Percentiles rank a stretch among this genome's conserved stretches.
Conservation (phyloP, 148 eudicot genomes). For the Vaccinium myrtillus region DNA sequence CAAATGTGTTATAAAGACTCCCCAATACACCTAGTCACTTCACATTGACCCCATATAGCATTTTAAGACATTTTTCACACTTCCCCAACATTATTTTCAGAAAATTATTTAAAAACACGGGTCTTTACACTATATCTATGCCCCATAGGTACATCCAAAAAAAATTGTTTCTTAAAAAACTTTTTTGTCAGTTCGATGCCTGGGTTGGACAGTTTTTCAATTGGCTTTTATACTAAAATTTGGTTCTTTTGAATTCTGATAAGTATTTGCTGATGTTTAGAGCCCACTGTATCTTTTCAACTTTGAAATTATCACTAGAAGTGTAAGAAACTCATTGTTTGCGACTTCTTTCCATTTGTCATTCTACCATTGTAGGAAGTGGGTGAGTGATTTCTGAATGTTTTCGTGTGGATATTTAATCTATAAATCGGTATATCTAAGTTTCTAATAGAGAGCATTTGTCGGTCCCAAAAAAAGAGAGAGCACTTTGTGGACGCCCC, state of each 20-base stretch:
- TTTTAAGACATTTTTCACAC: too few relatives aligned
- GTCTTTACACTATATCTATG: slow-evolving; percentile 21
- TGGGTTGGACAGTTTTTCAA: neutral
- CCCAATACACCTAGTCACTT: too few relatives aligned
- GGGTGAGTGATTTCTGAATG: too few relatives aligned
- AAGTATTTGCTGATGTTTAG: neutral
- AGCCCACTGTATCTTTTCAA: neutral
- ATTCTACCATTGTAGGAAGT: too few relatives aligned
- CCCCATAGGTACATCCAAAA: slow-evolving; percentile 33
- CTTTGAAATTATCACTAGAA: neutral
- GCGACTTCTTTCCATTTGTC: neutral
- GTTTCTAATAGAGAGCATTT: neutral
- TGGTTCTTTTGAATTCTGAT: neutral
- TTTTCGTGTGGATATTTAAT: too few relatives aligned
- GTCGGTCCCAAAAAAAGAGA: too few relatives aligned
- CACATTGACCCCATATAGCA: too few relatives aligned
- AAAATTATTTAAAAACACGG: too few relatives aligned
- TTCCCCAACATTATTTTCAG: too few relatives aligned
- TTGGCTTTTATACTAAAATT: neutral
- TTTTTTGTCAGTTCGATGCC: neutral
- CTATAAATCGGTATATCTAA: neutral
- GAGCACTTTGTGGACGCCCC: too few relatives aligned
- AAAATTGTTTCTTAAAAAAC: neutral
- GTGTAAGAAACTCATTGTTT: neutral
- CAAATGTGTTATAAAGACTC: too few relatives aligned